Percentiles rank a stretch among this genome's conserved stretches.
Conservation (phyloP, 345 rosid genomes). For the Ricinus communis region DNA sequence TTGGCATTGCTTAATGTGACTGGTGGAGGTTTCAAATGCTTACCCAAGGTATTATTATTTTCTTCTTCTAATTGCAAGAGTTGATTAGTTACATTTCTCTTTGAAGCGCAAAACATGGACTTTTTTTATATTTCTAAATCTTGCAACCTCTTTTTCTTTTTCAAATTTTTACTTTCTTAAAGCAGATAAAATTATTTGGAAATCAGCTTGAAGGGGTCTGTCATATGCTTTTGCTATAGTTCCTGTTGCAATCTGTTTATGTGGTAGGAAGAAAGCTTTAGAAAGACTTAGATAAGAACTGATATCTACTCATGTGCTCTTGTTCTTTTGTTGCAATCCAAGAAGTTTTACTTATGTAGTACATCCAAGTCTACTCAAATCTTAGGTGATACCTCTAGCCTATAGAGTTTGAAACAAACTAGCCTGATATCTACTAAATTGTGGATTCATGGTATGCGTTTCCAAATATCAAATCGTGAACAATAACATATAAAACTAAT, state of each 20-base stretch:
- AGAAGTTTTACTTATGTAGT: too few species aligned
- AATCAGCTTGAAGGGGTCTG: too few species aligned
- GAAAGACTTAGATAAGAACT: too few species aligned
- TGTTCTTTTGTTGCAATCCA: too few species aligned
- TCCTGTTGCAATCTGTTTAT: background rate
- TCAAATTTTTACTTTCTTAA: too few species aligned
- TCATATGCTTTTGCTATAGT: background rate
- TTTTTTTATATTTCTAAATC: background rate
- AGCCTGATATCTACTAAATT: background rate
- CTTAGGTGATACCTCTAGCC: too few species aligned
- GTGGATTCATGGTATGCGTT: background rate
- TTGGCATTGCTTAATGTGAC: constrained; percentile 91
- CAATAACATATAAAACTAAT: background rate
- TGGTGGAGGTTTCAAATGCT: constrained; percentile 94
- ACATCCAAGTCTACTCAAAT: too few species aligned
- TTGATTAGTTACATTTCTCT: background rate
- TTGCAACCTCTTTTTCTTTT: background rate
- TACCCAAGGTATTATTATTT: constrained; percentile 69
- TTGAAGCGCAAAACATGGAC: background rate
- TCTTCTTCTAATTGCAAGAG: background rate
- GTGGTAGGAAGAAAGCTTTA: background rate
- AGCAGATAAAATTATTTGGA: too few species aligned
- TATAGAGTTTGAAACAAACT: background rate
- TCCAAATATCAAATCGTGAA: background rate
- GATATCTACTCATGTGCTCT: too few species aligned